phyloP scores from a whole-genome alignment of 306 rosid genomes.

The Malus orientalis region DNA sequence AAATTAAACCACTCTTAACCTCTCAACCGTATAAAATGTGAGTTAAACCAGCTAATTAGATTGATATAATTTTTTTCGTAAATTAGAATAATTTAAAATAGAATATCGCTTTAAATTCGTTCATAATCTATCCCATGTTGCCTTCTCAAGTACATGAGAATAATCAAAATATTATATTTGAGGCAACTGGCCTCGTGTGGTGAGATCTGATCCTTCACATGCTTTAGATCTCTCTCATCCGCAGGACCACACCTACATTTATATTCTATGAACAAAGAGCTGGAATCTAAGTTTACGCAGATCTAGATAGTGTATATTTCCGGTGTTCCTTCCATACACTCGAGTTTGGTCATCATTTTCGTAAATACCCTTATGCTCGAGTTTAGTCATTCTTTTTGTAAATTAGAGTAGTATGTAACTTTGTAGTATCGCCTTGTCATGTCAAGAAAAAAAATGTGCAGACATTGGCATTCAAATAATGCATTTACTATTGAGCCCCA shows the following conservation, averaged over 20 bases:
- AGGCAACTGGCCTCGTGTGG: not conserved
- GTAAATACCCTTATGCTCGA: no score
- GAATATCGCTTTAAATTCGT: not conserved
- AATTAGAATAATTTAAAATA: no score
- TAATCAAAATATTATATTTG: not conserved
- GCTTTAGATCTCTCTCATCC: conserved; percentile 10
- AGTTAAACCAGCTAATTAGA: no score
- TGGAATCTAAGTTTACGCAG: not conserved
- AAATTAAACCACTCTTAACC: not conserved
- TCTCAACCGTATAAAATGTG: not conserved
- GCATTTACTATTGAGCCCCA: conserved; percentile 5
- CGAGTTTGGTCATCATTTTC: no score
- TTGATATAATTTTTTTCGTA: no score
- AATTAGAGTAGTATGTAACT: no score
- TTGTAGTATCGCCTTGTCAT: no score
- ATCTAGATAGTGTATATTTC: not conserved
- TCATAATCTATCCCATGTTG: not conserved
- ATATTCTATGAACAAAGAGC: not conserved
- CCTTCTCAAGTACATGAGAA: not conserved
- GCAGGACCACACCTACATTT: conserved; percentile 1
- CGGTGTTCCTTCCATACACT: no score
- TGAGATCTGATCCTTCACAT: conserved; percentile 18
- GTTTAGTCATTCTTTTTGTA: no score
- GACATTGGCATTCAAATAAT: not conserved
- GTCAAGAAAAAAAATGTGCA: no score